Conservation (phyloP, 192 early-diverging fungal species). For the Oehlia diaphana region DNA sequence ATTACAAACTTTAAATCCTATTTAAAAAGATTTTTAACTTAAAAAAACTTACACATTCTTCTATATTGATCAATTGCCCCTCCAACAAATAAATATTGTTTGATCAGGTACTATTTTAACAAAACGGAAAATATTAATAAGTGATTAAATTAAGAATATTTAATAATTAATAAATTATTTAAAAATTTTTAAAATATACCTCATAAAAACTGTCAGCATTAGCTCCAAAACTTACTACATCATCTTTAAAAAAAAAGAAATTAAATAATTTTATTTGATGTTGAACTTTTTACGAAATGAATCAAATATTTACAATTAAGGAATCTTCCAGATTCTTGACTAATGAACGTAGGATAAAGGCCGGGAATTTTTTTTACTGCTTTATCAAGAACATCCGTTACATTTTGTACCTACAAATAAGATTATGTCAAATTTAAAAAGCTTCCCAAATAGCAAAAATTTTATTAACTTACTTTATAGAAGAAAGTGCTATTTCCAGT, state of each 20-base stretch:
- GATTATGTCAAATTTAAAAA: background rate
- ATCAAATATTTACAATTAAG: slow-evolving; percentile 29
- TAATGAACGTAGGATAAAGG: slow-evolving; percentile 60
- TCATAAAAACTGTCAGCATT: slow-evolving; percentile 62
- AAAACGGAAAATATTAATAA: too few relatives aligned
- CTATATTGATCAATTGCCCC: background rate
- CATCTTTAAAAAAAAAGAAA: slow-evolving; percentile 20
- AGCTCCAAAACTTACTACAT: slow-evolving; percentile 45
- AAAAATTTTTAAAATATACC: slow-evolving; percentile 33
- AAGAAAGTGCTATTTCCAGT: slow-evolving; percentile 74
- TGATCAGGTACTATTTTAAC: slow-evolving; percentile 51
- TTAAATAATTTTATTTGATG: background rate
- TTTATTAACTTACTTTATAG: slow-evolving; percentile 41
- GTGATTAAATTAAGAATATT: too few relatives aligned
- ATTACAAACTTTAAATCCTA: too few relatives aligned
- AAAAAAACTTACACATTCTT: slow-evolving; percentile 18
- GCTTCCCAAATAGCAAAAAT: background rate
- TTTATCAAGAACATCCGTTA: slow-evolving; percentile 54
- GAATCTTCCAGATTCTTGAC: slow-evolving; percentile 33
- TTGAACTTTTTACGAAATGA: background rate
- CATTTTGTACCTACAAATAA: slow-evolving; percentile 50
- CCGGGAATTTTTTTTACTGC: slow-evolving; percentile 47
- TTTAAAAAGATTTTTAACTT: too few relatives aligned
- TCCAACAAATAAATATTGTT: slow-evolving; percentile 50
- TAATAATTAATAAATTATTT: too few relatives aligned